These are phyloP conservation scores for Persicaria tinctoria DNA, from an alignment of 148 eudicot genomes.

Conservation along the genomic window DNA sequence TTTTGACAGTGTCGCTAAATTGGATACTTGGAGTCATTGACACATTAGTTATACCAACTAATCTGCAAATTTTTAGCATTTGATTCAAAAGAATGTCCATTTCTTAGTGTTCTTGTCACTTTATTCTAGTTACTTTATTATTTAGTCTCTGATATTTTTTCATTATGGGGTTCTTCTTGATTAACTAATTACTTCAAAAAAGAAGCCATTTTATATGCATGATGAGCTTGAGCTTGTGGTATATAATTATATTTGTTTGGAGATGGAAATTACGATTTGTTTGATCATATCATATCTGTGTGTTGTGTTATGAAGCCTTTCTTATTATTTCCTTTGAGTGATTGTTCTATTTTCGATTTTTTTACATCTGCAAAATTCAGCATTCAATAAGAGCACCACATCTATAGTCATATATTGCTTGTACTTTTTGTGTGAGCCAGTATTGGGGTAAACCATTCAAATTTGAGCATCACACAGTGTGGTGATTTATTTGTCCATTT, in stretches of 20 bases:
- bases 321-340: background rate
- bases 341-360: background rate
- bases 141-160: too few relatives aligned
- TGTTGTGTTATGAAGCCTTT: constrained; percentile 3
- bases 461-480: background rate
- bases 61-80: too few relatives aligned
- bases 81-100: too few relatives aligned
- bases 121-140: too few relatives aligned
- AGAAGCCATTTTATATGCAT: background rate
- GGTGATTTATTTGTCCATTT: background rate
- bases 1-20: too few relatives aligned
- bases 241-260: background rate
- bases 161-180: background rate
- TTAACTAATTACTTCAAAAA: background rate
- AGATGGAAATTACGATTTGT: background rate
- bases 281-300: background rate
- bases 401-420: background rate
- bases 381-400: background rate
- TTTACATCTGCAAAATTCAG: background rate
- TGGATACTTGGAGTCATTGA: too few relatives aligned
- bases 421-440: background rate
- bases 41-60: too few relatives aligned
- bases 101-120: too few relatives aligned
- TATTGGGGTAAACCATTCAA: background rate
- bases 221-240: background rate